Evolutionary conservation across 139 green algal genomes (phyloP).

Genomic region (Gonium pectorale): DNA sequence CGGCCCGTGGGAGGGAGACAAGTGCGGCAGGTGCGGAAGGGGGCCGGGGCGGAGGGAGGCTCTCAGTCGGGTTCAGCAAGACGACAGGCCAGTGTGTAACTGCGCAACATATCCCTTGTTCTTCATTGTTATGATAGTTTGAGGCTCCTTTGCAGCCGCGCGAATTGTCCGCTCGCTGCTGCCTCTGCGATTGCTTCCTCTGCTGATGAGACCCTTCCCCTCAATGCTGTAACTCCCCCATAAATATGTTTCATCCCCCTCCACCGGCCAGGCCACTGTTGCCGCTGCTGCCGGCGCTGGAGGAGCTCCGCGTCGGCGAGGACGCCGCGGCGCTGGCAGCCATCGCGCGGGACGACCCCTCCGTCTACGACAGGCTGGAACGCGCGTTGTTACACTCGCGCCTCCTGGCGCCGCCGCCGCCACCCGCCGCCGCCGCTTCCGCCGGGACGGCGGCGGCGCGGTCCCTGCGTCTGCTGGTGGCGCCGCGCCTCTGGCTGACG

Average conservation of each 20-base stretch:
- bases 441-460: too few species aligned
- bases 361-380: conserved; percentile 2
- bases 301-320: conserved; percentile 2
- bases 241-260: background rate
- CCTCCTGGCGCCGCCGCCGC: background rate
- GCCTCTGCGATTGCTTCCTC: too few species aligned
- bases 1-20: background rate
- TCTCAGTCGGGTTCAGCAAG: too few species aligned
- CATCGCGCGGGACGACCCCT: background rate
- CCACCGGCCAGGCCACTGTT: background rate
- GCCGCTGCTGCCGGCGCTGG: background rate
- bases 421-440: background rate
- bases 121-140: too few species aligned
- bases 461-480: background rate
- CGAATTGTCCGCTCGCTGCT: too few species aligned
- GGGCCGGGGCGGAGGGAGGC: too few species aligned
- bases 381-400: background rate
- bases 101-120: too few species aligned
- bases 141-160: too few species aligned
- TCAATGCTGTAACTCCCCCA: background rate
- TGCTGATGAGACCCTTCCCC: background rate
- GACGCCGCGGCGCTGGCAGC: background rate
- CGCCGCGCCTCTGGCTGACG: background rate
- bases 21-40: conserved; percentile 20
- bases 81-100: too few species aligned